A percentile compares a stretch with the other conserved stretches of the same genome.
These are phyloP conservation scores for Coemansia sp. DNA, from an alignment of 192 early-diverging fungal species.

Conservation along the genomic window DNA sequence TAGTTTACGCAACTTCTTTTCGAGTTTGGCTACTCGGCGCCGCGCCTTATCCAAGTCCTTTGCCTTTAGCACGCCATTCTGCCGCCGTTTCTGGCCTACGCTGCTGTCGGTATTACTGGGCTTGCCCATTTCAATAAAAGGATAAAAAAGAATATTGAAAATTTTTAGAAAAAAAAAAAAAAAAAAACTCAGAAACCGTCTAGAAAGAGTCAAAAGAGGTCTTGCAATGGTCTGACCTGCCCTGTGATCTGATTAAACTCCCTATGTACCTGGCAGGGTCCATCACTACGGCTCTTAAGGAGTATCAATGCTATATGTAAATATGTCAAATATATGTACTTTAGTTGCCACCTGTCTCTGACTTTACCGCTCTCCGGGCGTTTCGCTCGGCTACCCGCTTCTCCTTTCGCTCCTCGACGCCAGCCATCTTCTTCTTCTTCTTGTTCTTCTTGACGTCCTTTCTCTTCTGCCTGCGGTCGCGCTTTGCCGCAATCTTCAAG, in stretches of 20 bases:
- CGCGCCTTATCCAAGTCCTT: constrained; percentile 5
- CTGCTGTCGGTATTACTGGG: neutral
- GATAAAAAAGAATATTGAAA: neutral
- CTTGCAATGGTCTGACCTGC: neutral
- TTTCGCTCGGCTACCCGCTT: constrained; percentile 11
- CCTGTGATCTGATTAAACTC: neutral
- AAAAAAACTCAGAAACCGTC: neutral
- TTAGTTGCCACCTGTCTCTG: neutral
- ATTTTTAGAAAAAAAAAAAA: neutral
- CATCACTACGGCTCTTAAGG: neutral
- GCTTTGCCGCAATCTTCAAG: constrained; percentile 6
- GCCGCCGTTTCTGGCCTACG: neutral
- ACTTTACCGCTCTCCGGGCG: neutral
- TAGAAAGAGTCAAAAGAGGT: neutral
- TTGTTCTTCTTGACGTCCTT: constrained; percentile 13
- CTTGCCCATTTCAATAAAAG: neutral
- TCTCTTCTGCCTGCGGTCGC: constrained; percentile 14
- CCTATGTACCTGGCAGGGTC: neutral
- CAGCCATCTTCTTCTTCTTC: constrained; percentile 14
- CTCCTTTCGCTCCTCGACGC: constrained; percentile 4
- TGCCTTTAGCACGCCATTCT: constrained; percentile 4
- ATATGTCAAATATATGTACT: neutral
- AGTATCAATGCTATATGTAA: neutral
- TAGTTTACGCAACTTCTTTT: constrained; percentile 10
- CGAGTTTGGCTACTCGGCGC: constrained; percentile 1